Conservation (phyloP, 352 stramenopile species). For the Pythium aristosporum region DNA sequence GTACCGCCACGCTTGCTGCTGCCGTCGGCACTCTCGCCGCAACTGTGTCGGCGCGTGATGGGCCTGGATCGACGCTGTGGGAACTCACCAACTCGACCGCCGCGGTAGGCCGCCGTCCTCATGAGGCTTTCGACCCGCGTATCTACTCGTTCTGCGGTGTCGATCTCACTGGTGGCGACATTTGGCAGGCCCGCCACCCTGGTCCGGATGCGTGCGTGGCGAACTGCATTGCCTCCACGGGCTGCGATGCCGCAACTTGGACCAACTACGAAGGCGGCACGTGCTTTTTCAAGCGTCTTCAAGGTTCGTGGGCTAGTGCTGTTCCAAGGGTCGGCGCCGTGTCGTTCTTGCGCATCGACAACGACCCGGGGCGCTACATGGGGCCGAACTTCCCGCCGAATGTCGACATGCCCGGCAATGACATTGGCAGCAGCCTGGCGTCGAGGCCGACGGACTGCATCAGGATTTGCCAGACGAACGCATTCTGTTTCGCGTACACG, state of each 20-base stretch:
- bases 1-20: background rate
- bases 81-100: background rate
- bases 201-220: conserved; percentile 1
- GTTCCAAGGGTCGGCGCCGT: background rate
- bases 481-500: conserved; percentile 8
- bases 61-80: background rate
- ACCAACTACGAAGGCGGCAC: conserved; percentile 13
- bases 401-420: no score
- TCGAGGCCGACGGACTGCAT: background rate
- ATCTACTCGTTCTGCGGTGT: conserved; percentile 6
- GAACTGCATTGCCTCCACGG: background rate
- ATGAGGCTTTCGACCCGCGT: background rate
- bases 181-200: background rate
- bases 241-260: background rate
- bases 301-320: background rate
- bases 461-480: background rate
- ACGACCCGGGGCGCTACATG: background rate
- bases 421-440: no score
- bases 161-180: background rate
- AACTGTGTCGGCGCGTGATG: background rate
- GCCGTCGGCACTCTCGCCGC: background rate
- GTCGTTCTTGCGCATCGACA: conserved; percentile 1
- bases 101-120: no score
- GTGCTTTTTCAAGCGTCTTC: conserved; percentile 2
- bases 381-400: no score